These are phyloP conservation scores for Daldinia sp. DNA, from an alignment of 2,329 filamentous ascomycete genomes.

Conservation along the genomic window DNA sequence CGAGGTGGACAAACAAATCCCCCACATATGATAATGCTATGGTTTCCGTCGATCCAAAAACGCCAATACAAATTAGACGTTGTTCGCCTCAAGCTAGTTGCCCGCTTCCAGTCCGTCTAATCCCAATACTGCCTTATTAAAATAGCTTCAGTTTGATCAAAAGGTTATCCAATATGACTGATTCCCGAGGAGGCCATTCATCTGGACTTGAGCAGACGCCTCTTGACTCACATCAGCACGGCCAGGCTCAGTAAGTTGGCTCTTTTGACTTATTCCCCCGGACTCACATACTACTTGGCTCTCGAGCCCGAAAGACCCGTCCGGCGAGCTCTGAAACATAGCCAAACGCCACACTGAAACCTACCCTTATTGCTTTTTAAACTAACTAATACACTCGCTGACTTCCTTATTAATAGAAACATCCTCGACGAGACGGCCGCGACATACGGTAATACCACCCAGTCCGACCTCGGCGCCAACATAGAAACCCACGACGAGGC, in stretches of 20 bases:
- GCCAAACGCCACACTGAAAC: background rate
- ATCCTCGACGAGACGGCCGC: conserved; percentile 39
- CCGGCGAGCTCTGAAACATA: background rate
- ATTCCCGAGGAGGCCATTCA: conserved; percentile 33
- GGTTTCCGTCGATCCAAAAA: conserved; percentile 2
- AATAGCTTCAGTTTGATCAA: background rate
- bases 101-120: background rate
- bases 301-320: background rate
- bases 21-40: conserved; percentile 15
- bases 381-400: background rate
- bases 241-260: conserved; percentile 37
- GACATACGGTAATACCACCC: conserved; percentile 27
- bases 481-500: conserved; percentile 37
- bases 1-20: background rate
- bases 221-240: conserved; percentile 33
- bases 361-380: background rate
- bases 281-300: background rate
- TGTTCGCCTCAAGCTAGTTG: background rate
- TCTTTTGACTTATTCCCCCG: background rate
- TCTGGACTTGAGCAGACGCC: conserved; percentile 36
- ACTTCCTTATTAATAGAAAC: conserved; percentile 26
- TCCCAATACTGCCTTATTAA: background rate
- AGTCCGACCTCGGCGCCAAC: conserved; percentile 33
- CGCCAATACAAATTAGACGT: background rate
- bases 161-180: conserved; percentile 35